Conservation (phyloP, 2,329 filamentous ascomycete genomes). For the Paecilomyces sp. region DNA sequence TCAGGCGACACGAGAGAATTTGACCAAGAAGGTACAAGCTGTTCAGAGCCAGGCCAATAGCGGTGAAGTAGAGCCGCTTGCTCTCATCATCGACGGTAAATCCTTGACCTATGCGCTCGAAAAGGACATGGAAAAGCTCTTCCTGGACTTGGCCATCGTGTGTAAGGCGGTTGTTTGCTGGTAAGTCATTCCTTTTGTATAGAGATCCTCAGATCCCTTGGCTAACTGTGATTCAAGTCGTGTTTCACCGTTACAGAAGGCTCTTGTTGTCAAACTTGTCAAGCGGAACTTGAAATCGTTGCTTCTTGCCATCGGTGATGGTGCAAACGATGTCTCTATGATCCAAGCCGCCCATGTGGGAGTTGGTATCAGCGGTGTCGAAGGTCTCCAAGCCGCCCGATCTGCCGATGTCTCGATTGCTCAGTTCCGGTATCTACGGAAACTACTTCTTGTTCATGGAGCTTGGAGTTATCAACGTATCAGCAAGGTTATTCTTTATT, state of each 20-base stretch:
- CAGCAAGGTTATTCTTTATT: conserved; percentile 94
- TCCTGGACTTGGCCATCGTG: conserved; percentile 85
- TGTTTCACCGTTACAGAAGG: conserved; percentile 95
- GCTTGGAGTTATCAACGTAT: conserved; percentile 97
- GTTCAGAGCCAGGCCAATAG: conserved; percentile 71
- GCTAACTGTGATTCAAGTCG: conserved; percentile 49
- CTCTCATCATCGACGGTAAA: conserved; percentile 92
- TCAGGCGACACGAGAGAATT: conserved; percentile 72
- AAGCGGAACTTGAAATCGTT: conserved; percentile 91
- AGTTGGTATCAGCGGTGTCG: conserved; percentile 92
- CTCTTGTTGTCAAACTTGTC: conserved; percentile 93
- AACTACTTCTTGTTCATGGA: conserved; percentile 88
- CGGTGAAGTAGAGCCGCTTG: conserved; percentile 66
- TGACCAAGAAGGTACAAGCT: conserved; percentile 88
- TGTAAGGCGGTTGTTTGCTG: conserved; percentile 99
- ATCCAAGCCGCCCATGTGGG: conserved; percentile 98
- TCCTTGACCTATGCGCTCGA: conserved; percentile 90
- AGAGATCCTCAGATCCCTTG: background rate
- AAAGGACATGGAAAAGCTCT: conserved; percentile 85
- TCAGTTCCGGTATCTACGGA: conserved; percentile 91
- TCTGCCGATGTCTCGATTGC: conserved; percentile 94
- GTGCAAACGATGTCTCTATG: conserved; percentile 99
- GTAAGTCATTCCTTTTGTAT: conserved; percentile 26
- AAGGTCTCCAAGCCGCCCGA: conserved; percentile 92
- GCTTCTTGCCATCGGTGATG: conserved; percentile 90